Conservation (phyloP, 768 basidiomycete genomes). For the Auriscalpium orientale region DNA sequence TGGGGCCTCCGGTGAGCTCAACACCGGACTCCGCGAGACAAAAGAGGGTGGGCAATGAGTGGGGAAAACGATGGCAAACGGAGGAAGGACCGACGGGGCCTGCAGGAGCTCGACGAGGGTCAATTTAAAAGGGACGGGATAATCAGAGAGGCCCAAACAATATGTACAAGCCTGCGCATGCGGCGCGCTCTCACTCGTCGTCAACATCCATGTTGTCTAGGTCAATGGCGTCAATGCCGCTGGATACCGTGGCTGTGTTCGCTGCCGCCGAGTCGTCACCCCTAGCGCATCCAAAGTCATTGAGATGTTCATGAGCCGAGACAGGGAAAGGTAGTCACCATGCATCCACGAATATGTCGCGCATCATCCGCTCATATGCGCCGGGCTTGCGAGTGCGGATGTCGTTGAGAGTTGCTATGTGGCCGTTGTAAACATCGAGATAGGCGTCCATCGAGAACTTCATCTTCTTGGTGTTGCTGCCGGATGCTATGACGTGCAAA, state of each 20-base stretch:
- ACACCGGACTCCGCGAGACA: too few species aligned
- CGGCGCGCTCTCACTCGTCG: too few species aligned
- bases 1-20: too few species aligned
- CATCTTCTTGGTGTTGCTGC: not conserved
- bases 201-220: not conserved
- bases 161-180: too few species aligned
- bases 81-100: too few species aligned
- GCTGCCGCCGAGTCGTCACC: not conserved
- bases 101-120: too few species aligned
- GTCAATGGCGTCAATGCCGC: not conserved
- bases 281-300: not conserved
- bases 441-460: not conserved
- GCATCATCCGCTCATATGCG: not conserved
- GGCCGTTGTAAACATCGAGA: not conserved
- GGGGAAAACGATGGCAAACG: too few species aligned
- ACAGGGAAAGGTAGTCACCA: not conserved
- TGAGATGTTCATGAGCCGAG: not conserved
- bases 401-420: not conserved
- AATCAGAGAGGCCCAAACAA: too few species aligned
- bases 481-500: not conserved
- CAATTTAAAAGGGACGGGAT: too few species aligned
- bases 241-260: not conserved
- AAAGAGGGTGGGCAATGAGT: too few species aligned
- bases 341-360: not conserved
- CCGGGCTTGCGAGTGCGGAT: not conserved